A percentile compares a stretch with the other conserved stretches of the same genome.
These are phyloP conservation scores for Nepenthes alata DNA, from an alignment of 179 eudicot species.

Conservation along the genomic window DNA sequence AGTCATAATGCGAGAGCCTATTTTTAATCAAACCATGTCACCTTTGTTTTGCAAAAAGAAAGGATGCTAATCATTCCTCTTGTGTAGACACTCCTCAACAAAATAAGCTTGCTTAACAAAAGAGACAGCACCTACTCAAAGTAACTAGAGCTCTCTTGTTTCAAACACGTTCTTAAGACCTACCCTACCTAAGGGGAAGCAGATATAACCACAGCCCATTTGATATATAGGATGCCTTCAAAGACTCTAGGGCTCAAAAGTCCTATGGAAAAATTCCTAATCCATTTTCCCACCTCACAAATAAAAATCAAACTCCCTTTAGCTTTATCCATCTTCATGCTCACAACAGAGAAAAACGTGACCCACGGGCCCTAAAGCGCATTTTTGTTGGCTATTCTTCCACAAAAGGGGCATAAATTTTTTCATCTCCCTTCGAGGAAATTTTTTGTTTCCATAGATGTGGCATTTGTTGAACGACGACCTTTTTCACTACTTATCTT, in stretches of 20 bases:
- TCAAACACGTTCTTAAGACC: neutral
- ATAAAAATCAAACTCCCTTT: neutral
- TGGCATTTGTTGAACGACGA: too few species aligned
- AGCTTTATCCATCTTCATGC: neutral
- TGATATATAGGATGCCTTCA: neutral
- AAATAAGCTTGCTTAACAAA: neutral
- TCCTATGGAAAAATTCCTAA: neutral
- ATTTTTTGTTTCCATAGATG: too few species aligned
- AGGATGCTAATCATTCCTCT: neutral
- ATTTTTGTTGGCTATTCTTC: neutral
- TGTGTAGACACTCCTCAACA: neutral
- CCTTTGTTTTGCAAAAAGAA: neutral
- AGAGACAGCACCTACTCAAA: neutral
- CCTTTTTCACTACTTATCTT: too few species aligned
- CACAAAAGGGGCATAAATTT: neutral
- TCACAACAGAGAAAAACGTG: neutral
- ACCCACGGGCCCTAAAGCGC: neutral
- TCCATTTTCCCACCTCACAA: neutral
- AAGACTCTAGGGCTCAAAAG: neutral
- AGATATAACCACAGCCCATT: neutral
- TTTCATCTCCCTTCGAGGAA: neutral
- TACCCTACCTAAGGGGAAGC: neutral
- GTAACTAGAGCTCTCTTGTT: neutral
- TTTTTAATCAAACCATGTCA: neutral
- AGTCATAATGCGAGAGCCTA: neutral